Evolutionary conservation across 2,329 filamentous ascomycete genomes (phyloP).

Genomic region (Colletotrichum tanaceti): DNA sequence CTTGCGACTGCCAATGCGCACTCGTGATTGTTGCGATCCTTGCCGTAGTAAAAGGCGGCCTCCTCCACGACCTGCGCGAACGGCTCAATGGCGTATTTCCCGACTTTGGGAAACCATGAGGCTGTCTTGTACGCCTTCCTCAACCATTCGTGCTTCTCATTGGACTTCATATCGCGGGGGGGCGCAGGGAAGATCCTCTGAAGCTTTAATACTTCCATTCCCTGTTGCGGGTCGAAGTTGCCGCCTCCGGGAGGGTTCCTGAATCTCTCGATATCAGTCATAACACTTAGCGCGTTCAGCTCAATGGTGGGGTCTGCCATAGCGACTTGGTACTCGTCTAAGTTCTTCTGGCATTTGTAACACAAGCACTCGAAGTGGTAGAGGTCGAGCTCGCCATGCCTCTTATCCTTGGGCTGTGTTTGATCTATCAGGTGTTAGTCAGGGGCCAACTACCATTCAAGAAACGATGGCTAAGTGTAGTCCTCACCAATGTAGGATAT

Average conservation of each 20-base stretch:
- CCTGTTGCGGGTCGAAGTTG: constrained; percentile 1
- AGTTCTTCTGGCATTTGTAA: constrained; percentile 60
- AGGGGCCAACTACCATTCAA: not conserved
- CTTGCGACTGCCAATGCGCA: constrained; percentile 60
- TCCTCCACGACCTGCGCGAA: constrained; percentile 59
- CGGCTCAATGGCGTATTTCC: constrained; percentile 63
- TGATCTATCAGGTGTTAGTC: constrained; percentile 53
- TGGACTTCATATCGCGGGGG: constrained; percentile 5
- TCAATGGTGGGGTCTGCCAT: constrained; percentile 52
- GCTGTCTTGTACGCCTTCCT: constrained; percentile 53
- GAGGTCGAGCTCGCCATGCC: constrained; percentile 56
- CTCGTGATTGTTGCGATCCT: constrained; percentile 53
- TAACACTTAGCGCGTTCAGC: constrained; percentile 60
- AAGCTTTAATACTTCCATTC: constrained; percentile 3
- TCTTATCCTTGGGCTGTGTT: constrained; percentile 56
- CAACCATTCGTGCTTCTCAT: constrained; percentile 45
- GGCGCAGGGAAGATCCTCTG: constrained; percentile 8
- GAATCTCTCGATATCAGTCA: constrained; percentile 51
- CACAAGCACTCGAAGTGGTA: constrained; percentile 68
- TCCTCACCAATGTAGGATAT: constrained; percentile 70
- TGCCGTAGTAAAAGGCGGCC: constrained; percentile 58
- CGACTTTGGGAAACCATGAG: constrained; percentile 51
- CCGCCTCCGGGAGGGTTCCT: constrained; percentile 16
- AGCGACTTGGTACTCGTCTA: constrained; percentile 66
- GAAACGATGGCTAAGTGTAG: not conserved